Evolutionary conservation across 441 rosid genomes (phyloP), one percentile per base, ranked within the genome.

Genomic region (Erysimum pusillum): DNA sequence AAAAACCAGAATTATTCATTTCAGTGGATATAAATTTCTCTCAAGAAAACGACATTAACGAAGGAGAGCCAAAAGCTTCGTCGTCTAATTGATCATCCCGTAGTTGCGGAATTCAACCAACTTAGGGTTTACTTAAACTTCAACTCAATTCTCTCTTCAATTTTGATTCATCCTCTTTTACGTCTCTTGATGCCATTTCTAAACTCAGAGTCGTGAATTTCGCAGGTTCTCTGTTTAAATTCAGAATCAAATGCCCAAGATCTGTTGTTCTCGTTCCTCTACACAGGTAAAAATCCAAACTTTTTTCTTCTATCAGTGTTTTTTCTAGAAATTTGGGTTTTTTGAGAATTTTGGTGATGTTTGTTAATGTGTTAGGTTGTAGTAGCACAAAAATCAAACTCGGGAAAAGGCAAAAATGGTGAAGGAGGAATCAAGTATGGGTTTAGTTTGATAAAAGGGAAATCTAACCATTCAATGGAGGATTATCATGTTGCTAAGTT

Each of bases 401-500:
- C 77, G 1, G 97, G 97, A 18, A 92, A 87, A 78, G 94, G 97
- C 42, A 88, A 85, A 82, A 87, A 79, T 78, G 81, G 80, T 9
- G 85, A 73, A 52, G 89, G 90, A 61, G 69, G 73, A 48, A 77
- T 86, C 83, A 90, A 92, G 85, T 92, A 76, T 83, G 97, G 94
- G 11, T 92, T 85, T 81, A 82, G 85, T 83, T 83, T 92, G 60
- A 73, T 85, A 9, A 89, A 92, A 76, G 97, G 96, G 66, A 87
- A 88, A 83, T 89, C 96, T 7, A 84, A 82, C 34, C 91, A 86
- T 77, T 89, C 96, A 36, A 92, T 92, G 97, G 96, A 92, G 83
- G 97, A 92, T 83, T 90, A 84, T 81, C 93, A 90, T 79, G 97
- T 90, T 56, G 94, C 96, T 6, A 86, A 90, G 82, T 89, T 90